Evolutionary conservation across 495 filamentous ascomycete genomes (phyloP).

Genomic region (Neurospora sp.): DNA sequence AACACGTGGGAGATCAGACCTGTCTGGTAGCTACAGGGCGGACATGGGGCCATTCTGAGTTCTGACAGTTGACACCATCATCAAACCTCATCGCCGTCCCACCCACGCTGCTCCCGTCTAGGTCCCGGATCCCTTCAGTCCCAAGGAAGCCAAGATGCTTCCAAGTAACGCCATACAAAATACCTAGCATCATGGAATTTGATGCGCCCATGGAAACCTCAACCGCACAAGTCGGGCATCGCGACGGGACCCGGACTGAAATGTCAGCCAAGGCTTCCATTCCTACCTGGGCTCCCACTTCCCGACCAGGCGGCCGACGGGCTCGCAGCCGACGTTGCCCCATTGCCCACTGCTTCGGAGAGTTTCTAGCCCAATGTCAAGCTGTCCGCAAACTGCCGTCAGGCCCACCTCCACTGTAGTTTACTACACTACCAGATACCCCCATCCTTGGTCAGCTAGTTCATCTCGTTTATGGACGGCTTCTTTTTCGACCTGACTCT

Average conservation of each 20-base stretch:
- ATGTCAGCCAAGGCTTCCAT: background rate
- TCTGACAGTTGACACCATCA: background rate
- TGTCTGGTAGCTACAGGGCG: background rate
- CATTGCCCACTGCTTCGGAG: background rate
- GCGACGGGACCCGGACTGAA: background rate
- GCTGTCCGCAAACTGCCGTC: background rate
- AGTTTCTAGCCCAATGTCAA: background rate
- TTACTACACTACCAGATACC: background rate
- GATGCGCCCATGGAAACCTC: background rate
- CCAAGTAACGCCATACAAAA: background rate
- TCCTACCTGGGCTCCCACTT: background rate
- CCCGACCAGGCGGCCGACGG: background rate
- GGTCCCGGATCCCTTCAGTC: background rate
- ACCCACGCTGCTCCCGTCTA: background rate
- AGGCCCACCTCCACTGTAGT: background rate
- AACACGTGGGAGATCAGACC: background rate
- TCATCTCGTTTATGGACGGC: background rate
- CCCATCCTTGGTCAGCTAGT: background rate
- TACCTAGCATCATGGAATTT: background rate
- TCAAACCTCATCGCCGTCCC: background rate
- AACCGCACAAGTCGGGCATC: background rate
- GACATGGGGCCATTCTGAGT: background rate
- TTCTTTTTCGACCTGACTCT: background rate
- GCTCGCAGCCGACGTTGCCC: background rate
- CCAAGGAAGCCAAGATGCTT: background rate